Evolutionary conservation across 2,329 filamentous ascomycete genomes (phyloP).

Genomic region (Xylariaceae sp.): DNA sequence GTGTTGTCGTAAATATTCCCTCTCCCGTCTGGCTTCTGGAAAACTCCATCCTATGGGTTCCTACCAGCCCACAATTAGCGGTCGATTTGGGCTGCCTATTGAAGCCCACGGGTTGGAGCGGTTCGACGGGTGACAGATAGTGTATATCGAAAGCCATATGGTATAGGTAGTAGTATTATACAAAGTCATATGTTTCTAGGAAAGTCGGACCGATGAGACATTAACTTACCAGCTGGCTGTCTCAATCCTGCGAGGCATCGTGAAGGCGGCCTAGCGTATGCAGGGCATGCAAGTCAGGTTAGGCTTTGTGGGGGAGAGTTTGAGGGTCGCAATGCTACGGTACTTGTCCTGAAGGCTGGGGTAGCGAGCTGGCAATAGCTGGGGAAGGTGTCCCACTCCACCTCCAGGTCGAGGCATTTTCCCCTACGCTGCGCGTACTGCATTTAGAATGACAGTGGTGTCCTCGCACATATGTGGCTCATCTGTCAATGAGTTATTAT

Average conservation of each 20-base stretch:
- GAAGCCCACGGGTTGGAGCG: background rate
- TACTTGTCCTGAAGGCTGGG: constrained; percentile 10
- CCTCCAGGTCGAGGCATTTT: background rate
- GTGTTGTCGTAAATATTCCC: background rate
- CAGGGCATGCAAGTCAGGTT: constrained; percentile 13
- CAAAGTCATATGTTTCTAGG: background rate
- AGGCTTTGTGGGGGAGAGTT: constrained; percentile 16
- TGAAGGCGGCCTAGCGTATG: constrained; percentile 15
- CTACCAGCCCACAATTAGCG: background rate
- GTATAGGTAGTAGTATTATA: background rate
- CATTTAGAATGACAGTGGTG: background rate
- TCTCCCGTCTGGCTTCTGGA: background rate
- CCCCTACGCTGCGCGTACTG: background rate
- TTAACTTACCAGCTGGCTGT: background rate
- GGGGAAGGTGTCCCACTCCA: constrained; percentile 13
- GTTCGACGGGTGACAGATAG: background rate
- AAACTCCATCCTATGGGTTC: constrained; percentile 3
- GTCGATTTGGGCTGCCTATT: constrained; percentile 2
- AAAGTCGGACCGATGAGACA: constrained; percentile 20
- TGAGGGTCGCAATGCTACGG: constrained; percentile 5
- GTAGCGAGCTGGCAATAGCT: constrained; percentile 1
- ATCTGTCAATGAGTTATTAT: background rate
- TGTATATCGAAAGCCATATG: constrained; percentile 8
- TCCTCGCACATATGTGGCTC: background rate
- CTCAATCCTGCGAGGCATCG: constrained; percentile 6